phyloP scores from a whole-genome alignment of 2,329 filamentous ascomycete genomes.

The Triangularia verruculosa region DNA sequence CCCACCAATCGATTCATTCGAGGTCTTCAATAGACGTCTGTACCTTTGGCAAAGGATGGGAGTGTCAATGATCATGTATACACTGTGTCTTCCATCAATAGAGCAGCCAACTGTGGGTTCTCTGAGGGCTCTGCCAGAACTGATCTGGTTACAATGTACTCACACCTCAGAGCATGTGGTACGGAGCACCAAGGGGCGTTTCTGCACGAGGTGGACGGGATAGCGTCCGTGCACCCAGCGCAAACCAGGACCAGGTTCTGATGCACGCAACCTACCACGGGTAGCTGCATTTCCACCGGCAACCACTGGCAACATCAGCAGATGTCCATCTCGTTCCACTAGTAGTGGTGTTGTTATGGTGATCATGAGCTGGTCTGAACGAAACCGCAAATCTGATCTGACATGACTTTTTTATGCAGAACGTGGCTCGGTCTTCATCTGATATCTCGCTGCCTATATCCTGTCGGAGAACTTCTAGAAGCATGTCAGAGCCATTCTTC shows the following conservation, averaged over 20 bases:
- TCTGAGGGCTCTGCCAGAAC: too few relatives aligned
- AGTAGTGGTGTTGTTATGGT: slow-evolving; percentile 3
- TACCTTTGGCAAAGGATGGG: too few relatives aligned
- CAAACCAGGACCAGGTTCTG: slow-evolving; percentile 9
- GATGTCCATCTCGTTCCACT: background rate
- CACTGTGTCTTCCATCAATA: too few relatives aligned
- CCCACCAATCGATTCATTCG: too few relatives aligned
- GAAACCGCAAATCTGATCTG: background rate
- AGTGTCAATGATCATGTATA: too few relatives aligned
- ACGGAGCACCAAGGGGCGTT: background rate
- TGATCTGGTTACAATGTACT: too few relatives aligned
- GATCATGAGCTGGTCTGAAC: slow-evolving; percentile 6
- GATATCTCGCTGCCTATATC: background rate
- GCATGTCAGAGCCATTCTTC: slow-evolving; percentile 3
- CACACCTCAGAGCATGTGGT: too few relatives aligned
- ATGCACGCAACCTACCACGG: background rate
- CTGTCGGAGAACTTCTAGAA: slow-evolving; percentile 6
- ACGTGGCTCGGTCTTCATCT: background rate
- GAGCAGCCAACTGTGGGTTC: too few relatives aligned
- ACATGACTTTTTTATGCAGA: slow-evolving; percentile 2
- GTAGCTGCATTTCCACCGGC: background rate
- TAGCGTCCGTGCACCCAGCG: slow-evolving; percentile 6
- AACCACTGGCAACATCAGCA: background rate
- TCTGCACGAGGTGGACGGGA: background rate
- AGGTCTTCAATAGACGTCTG: too few relatives aligned